A percentile compares a stretch with the other conserved stretches of the same genome.
Evolutionary conservation across 1,284 basidiomycete genomes (phyloP).

Genomic region (Cutaneotrichosporon daszewskae): DNA sequence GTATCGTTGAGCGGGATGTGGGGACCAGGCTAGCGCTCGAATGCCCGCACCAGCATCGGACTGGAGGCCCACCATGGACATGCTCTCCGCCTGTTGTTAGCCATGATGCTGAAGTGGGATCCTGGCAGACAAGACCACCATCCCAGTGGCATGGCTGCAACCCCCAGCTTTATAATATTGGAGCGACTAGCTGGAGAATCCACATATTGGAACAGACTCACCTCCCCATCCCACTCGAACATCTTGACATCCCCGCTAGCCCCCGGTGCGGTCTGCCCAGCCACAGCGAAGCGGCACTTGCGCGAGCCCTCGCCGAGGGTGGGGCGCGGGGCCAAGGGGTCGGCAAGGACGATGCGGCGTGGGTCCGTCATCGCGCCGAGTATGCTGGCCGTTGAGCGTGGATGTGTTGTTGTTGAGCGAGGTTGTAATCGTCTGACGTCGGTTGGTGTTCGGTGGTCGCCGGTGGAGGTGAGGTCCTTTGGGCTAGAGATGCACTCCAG

Average conservation of each 20-base stretch:
- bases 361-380: conserved; percentile 22
- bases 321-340: conserved; percentile 20
- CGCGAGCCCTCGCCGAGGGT: background rate
- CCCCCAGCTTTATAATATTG: too few relatives aligned
- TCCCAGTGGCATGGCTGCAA: too few relatives aligned
- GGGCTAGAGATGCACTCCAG: too few relatives aligned
- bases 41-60: conserved; percentile 36
- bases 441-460: too few relatives aligned
- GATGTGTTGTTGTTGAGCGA: too few relatives aligned
- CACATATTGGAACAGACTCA: conserved; percentile 21
- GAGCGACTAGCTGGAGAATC: too few relatives aligned
- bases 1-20: conserved; percentile 29
- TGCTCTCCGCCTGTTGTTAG: conserved; percentile 25
- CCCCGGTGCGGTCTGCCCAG: conserved; percentile 31
- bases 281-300: conserved; percentile 36
- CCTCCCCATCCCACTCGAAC: conserved; percentile 38
- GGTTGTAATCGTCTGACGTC: too few relatives aligned
- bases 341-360: conserved; percentile 34
- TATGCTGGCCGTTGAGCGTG: too few relatives aligned
- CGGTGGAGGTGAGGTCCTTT: too few relatives aligned
- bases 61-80: conserved; percentile 40
- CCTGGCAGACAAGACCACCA: too few relatives aligned
- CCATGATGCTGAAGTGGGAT: background rate
- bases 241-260: conserved; percentile 40
- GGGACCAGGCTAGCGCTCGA: conserved; percentile 42